phyloP scores from a whole-genome alignment of 345 rosid genomes.

The Iberis pinnata region DNA sequence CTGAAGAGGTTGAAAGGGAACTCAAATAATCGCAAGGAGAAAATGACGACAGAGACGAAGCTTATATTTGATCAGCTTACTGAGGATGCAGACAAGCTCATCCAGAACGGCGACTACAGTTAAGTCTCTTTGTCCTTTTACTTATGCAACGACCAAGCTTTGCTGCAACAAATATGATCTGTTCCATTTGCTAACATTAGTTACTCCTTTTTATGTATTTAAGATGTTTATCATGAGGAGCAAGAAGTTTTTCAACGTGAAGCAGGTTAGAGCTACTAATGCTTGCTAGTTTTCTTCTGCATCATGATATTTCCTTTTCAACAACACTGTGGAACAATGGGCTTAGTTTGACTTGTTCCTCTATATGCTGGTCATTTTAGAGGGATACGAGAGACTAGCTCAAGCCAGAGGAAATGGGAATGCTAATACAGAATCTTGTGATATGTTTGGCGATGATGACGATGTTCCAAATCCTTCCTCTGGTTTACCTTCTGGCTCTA shows the following conservation, averaged over 20 bases:
- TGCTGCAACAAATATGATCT: neutral
- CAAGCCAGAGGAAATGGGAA: slow-evolving; percentile 41
- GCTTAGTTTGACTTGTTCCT: slow-evolving; percentile 4
- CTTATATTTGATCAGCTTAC: slow-evolving; percentile 89
- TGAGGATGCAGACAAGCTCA: slow-evolving; percentile 79
- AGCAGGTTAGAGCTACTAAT: slow-evolving; percentile 58
- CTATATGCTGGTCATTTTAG: slow-evolving; percentile 34
- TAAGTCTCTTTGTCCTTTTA: slow-evolving; percentile 42
- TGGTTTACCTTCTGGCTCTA: slow-evolving; percentile 30
- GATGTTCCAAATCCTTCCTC: slow-evolving; percentile 34
- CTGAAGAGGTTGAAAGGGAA: slow-evolving; percentile 84
- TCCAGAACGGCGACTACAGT: slow-evolving; percentile 87
- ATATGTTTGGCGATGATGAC: slow-evolving; percentile 90
- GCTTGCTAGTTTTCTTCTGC: slow-evolving; percentile 1
- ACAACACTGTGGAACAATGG: too few relatives aligned
- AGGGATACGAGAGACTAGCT: slow-evolving; percentile 75
- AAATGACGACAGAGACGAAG: slow-evolving; percentile 76
- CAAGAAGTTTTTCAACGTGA: slow-evolving; percentile 74
- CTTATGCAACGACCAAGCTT: slow-evolving; percentile 5
- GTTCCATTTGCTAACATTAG: slow-evolving; percentile 14
- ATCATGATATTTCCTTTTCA: neutral
- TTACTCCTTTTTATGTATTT: slow-evolving; percentile 23
- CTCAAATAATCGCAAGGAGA: slow-evolving; percentile 65
- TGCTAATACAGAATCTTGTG: slow-evolving; percentile 36
- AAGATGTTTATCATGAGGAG: slow-evolving; percentile 80